A percentile compares a stretch with the other conserved stretches of the same genome.
Evolutionary conservation across 139 green algal genomes (phyloP).

Genomic region (Tetraselmis chui): DNA sequence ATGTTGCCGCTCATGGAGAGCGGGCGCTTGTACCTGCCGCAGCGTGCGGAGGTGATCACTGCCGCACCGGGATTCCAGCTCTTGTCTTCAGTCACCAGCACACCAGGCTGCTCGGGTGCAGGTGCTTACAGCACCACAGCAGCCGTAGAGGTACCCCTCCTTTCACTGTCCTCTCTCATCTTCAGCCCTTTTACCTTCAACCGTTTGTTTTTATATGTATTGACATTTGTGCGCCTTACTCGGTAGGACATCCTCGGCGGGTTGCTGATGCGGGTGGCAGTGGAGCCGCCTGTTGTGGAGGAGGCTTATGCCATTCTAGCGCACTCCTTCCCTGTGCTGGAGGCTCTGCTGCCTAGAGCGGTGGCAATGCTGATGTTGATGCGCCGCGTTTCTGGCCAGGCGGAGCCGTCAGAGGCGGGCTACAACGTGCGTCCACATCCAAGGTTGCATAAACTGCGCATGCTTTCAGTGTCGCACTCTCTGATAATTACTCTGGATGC

Average conservation of each 20-base stretch:
- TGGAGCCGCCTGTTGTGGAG: slow-evolving; percentile 39
- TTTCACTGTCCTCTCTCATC: too few relatives aligned
- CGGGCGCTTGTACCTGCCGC: slow-evolving; percentile 61
- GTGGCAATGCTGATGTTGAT: slow-evolving; percentile 51
- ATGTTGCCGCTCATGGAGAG: slow-evolving; percentile 79
- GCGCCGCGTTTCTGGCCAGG: slow-evolving; percentile 39
- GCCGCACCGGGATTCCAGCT: slow-evolving; percentile 75
- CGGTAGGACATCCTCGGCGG: slow-evolving; percentile 66
- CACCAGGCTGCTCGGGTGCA: slow-evolving; percentile 20
- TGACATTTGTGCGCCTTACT: too few relatives aligned
- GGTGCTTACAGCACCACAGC: slow-evolving; percentile 29
- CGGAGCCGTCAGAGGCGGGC: neutral
- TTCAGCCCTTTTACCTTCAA: too few relatives aligned
- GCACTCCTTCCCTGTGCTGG: slow-evolving; percentile 44
- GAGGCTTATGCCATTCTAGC: slow-evolving; percentile 74
- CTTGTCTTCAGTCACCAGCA: slow-evolving; percentile 64
- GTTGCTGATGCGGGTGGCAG: slow-evolving; percentile 47
- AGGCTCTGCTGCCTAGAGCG: slow-evolving; percentile 54
- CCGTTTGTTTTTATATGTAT: too few relatives aligned
- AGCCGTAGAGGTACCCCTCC: neutral
- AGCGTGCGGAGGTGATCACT: slow-evolving; percentile 52
- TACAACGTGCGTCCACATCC: neutral
- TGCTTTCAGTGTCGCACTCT: too few relatives aligned
- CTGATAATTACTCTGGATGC: too few relatives aligned
- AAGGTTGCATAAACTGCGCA: too few relatives aligned